Evolutionary conservation across 805 yeast species (phyloP), one percentile per base, ranked within the genome.

Genomic region (Teunomyces pallodes): DNA sequence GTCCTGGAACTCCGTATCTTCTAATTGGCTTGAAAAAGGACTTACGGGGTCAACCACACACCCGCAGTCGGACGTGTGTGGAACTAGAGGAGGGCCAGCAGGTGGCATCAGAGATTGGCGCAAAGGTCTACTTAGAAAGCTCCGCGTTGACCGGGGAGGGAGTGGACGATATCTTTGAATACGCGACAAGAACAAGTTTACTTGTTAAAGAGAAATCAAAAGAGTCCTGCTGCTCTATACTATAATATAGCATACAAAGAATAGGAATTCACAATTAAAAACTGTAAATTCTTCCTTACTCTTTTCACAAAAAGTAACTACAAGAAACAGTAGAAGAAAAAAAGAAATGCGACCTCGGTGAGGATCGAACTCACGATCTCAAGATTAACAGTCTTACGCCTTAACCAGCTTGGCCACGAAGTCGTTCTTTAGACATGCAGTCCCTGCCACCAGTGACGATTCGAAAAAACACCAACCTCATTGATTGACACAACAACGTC

Each of bases 61-160:
- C 71, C 53, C 63, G 70, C 41, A 31, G 20, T 14, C 17, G 30
- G 29, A 9, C 26, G 5, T 79, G 72, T 55, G 88, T 87, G 24
- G 82, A 79, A 57, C 52, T 56, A 36, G 72, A 76, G 39, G 80
- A 78, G 53, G 97, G 87, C 4, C 86, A 84, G 55, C 74, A 72
- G 43, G 86, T 84, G 24, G 96, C 96, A 0, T 76, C 76, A 47
- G 79, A 80, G 47, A 86, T 91, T 35, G 96, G 96, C 4, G 97
- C 97, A 1, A 83, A 86, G 53, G 78, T 74, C 52, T 91, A 88
- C 62, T 68, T 91, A 61, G 97, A 91, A 60, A 89, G 97, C 61
- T 87, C 96, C 42, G 90, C 97, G 1, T 71, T 91, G 55, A 88
- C 96, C 2, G 97, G 97, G 4, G 96, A 89, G 62, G 96, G 96